Percentiles rank a stretch among this genome's conserved stretches.
These are phyloP conservation scores for Tylopilus felleus DNA, from an alignment of 768 basidiomycete species.

Conservation along the genomic window DNA sequence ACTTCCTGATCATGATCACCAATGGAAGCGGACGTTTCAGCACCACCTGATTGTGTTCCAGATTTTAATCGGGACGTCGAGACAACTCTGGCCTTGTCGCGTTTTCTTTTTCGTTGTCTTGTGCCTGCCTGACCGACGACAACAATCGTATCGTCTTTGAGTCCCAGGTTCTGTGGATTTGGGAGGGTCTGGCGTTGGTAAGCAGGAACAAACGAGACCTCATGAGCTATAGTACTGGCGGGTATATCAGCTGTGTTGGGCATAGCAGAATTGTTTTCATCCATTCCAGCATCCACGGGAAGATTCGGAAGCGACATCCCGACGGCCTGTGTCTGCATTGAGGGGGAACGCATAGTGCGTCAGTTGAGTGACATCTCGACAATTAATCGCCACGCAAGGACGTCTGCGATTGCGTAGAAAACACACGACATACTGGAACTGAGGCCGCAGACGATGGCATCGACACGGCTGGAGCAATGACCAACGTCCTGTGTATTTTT, in stretches of 20 bases:
- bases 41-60: neutral
- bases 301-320: neutral
- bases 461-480: slow-evolving; percentile 54
- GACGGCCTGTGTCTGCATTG: slow-evolving; percentile 7
- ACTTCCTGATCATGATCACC: slow-evolving; percentile 22
- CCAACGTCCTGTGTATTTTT: slow-evolving; percentile 65
- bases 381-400: neutral
- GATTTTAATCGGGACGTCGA: neutral
- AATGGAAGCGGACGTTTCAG: slow-evolving; percentile 2
- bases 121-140: slow-evolving; percentile 63
- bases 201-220: slow-evolving; percentile 77
- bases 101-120: slow-evolving; percentile 61
- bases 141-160: slow-evolving; percentile 62
- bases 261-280: neutral
- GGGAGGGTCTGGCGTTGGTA: slow-evolving; percentile 43
- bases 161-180: slow-evolving; percentile 11
- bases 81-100: slow-evolving; percentile 14
- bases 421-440: slow-evolving; percentile 15
- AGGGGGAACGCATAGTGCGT: slow-evolving; percentile 3
- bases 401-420: neutral
- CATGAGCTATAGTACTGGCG: slow-evolving; percentile 44
- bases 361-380: neutral
- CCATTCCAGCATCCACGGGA: slow-evolving; percentile 1
- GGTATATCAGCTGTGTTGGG: slow-evolving; percentile 16
- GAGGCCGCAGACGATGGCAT: slow-evolving; percentile 17